Evolutionary conservation across 495 filamentous ascomycete genomes (phyloP).

Genomic region (Xylaria scruposa): DNA sequence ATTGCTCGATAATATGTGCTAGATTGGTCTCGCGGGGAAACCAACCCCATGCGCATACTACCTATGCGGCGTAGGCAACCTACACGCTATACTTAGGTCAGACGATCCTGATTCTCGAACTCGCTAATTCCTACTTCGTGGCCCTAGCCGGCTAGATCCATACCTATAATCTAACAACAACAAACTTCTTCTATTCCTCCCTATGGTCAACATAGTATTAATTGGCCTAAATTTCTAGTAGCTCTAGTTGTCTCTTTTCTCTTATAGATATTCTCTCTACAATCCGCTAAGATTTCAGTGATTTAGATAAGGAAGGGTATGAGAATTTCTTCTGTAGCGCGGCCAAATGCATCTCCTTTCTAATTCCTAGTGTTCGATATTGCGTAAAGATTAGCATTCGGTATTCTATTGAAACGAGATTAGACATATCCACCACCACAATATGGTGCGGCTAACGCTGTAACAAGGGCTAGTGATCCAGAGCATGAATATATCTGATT

Average conservation of each 20-base stretch:
- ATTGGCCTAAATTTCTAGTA: no score
- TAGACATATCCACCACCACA: background rate
- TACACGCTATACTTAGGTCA: background rate
- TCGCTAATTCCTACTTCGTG: background rate
- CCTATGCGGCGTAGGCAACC: background rate
- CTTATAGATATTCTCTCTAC: no score
- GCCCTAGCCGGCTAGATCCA: background rate
- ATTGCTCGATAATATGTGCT: background rate
- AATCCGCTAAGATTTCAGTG: no score
- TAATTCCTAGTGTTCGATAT: no score
- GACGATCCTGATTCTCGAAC: background rate
- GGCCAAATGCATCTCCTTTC: no score
- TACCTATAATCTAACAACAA: background rate
- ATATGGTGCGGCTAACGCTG: background rate
- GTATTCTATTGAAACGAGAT: background rate
- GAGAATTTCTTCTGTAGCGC: no score
- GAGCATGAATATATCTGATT: conserved; percentile 26
- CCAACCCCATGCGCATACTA: background rate
- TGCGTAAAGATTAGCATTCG: background rate
- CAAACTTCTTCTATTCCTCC: background rate
- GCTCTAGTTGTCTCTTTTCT: no score
- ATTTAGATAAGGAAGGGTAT: no score
- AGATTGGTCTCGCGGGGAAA: background rate
- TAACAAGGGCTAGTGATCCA: background rate
- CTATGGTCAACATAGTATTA: background rate